These are phyloP conservation scores for Schrenkiella parvula DNA, from an alignment of 345 rosid species.

Conservation along the genomic window DNA sequence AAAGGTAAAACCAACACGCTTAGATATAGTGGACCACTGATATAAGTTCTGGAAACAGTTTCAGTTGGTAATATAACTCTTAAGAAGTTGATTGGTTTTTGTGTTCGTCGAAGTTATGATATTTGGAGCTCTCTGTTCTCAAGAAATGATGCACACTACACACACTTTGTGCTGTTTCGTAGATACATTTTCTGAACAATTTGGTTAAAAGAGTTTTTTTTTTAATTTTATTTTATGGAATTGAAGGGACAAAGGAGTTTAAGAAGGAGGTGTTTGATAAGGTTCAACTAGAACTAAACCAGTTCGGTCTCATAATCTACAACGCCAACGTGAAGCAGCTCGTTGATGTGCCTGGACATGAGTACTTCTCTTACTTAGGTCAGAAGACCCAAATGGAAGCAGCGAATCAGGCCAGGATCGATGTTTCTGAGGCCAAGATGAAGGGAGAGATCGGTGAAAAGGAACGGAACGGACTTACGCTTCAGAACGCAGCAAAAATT, in stretches of 20 bases:
- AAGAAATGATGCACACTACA: background rate
- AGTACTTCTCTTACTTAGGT: conserved; percentile 81
- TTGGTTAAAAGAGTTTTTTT: too few relatives aligned
- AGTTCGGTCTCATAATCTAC: conserved; percentile 66
- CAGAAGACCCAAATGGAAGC: conserved; percentile 93
- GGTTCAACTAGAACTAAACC: conserved; percentile 71
- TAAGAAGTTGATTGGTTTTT: background rate
- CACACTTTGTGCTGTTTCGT: background rate
- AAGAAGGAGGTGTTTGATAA: conserved; percentile 74
- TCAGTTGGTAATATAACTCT: background rate
- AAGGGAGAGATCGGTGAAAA: conserved; percentile 77
- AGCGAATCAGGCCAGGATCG: conserved; percentile 69
- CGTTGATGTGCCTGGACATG: conserved; percentile 80
- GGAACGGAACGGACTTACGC: conserved; percentile 50
- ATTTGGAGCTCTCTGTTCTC: background rate
- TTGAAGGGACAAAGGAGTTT: conserved; percentile 54
- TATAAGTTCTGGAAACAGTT: background rate
- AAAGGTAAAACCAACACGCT: conserved; percentile 33
- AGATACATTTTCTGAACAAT: background rate
- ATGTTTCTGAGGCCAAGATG: conserved; percentile 75
- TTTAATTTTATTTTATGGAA: too few relatives aligned
- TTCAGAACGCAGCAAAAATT: conserved; percentile 71
- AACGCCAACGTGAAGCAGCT: conserved; percentile 84
- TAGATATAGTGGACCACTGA: too few relatives aligned
- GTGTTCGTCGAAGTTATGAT: background rate